phyloP scores from a whole-genome alignment of 352 stramenopile species.

The Pythium volutum region DNA sequence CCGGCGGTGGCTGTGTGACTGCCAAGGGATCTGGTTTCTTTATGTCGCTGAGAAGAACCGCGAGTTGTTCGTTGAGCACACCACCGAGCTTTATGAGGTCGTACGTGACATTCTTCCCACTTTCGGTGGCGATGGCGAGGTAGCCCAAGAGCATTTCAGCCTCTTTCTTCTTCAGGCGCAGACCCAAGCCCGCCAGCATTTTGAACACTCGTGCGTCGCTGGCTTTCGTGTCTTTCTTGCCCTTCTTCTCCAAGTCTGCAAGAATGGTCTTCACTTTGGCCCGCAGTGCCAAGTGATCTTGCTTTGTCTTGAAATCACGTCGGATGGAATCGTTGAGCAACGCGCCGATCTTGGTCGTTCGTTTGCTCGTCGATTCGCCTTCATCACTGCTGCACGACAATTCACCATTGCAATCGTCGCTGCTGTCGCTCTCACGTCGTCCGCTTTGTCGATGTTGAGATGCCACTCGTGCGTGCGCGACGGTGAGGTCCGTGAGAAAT shows the following conservation, averaged over 20 bases:
- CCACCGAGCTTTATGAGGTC: slow-evolving; percentile 23
- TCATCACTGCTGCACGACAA: slow-evolving; percentile 47
- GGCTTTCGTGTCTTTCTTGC: slow-evolving; percentile 27
- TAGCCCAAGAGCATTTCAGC: slow-evolving; percentile 39
- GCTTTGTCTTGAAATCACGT: slow-evolving; percentile 31
- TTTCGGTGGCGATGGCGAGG: slow-evolving; percentile 31
- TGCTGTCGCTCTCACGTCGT: slow-evolving; percentile 22
- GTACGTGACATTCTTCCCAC: slow-evolving; percentile 26
- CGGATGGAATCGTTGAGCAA: slow-evolving; percentile 38
- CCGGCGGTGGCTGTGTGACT: background rate
- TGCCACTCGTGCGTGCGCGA: slow-evolving; percentile 27
- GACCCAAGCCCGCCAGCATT: slow-evolving; percentile 35
- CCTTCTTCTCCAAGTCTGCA: slow-evolving; percentile 22
- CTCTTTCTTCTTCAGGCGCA: slow-evolving; percentile 55
- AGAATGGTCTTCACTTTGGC: slow-evolving; percentile 19
- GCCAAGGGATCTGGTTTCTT: slow-evolving; percentile 8
- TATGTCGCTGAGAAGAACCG: slow-evolving; percentile 7
- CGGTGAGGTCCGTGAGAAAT: slow-evolving; percentile 51
- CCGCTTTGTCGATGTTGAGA: slow-evolving; percentile 4
- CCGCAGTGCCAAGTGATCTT: slow-evolving; percentile 38
- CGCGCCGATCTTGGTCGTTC: slow-evolving; percentile 25
- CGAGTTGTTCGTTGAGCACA: slow-evolving; percentile 18
- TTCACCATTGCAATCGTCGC: slow-evolving; percentile 32
- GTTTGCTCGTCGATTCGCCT: slow-evolving; percentile 29
- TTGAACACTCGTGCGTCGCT: slow-evolving; percentile 70